Percentiles rank a stretch among this genome's conserved stretches.
Conservation (phyloP, 176 grass and related monocot genomes). For the Avena eriantha region DNA sequence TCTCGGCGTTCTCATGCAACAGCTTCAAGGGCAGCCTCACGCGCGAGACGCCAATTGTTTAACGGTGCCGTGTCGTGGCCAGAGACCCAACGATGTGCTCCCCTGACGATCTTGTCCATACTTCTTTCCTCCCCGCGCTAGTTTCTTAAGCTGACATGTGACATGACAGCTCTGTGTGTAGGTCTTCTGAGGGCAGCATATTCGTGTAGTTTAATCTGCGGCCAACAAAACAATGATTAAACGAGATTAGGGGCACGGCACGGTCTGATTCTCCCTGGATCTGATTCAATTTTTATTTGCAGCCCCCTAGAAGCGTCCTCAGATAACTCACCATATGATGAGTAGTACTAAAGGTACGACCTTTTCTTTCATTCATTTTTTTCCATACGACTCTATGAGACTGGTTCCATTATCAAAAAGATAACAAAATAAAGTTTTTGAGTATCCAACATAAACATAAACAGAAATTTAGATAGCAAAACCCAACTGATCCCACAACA, state of each 20-base stretch:
- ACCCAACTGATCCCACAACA: no score
- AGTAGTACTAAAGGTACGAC: background rate
- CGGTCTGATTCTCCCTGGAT: conserved; percentile 40
- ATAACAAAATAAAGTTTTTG: no score
- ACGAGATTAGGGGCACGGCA: background rate
- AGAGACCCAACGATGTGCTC: conserved; percentile 14
- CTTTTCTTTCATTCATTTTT: no score
- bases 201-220: background rate
- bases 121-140: background rate
- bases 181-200: conserved; percentile 28
- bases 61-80: conserved; percentile 18
- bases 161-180: conserved; percentile 48
- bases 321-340: conserved; percentile 5
- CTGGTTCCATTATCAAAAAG: no score
- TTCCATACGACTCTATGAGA: no score
- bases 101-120: conserved; percentile 35
- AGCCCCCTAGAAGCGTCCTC: background rate
- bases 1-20: conserved; percentile 12
- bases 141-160: conserved; percentile 47
- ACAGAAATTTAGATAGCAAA: no score
- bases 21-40: conserved; percentile 2
- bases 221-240: background rate
- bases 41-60: background rate
- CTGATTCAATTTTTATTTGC: conserved; percentile 10
- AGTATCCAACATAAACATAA: no score